phyloP scores from a whole-genome alignment of 2,329 filamentous ascomycete species.

The Pyricularia sp. region DNA sequence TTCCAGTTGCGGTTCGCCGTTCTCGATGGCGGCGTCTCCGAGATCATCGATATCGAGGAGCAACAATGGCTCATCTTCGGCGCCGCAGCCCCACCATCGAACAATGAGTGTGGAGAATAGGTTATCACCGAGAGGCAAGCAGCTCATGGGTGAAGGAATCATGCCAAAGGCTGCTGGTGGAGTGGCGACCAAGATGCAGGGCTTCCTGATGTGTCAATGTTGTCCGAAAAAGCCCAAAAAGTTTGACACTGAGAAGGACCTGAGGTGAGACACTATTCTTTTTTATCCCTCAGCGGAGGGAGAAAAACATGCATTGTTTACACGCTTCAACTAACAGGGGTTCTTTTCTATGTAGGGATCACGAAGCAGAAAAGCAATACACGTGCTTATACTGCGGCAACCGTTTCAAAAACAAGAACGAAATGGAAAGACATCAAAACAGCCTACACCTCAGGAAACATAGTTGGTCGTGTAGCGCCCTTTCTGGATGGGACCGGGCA shows the following conservation, averaged over 20 bases:
- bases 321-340: neutral
- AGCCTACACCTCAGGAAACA: slow-evolving; percentile 84
- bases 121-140: slow-evolving; percentile 28
- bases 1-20: slow-evolving; percentile 31
- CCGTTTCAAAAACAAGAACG: slow-evolving; percentile 98
- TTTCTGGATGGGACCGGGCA: slow-evolving; percentile 63
- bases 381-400: slow-evolving; percentile 86
- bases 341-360: slow-evolving; percentile 41
- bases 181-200: slow-evolving; percentile 34
- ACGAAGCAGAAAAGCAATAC: slow-evolving; percentile 94
- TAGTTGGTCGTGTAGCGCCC: slow-evolving; percentile 91
- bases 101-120: slow-evolving; percentile 28
- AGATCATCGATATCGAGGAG: slow-evolving; percentile 29
- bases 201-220: slow-evolving; percentile 67
- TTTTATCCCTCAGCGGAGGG: slow-evolving; percentile 22
- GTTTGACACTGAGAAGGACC: slow-evolving; percentile 71
- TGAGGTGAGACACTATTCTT: slow-evolving; percentile 35
- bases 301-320: neutral
- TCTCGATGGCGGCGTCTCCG: slow-evolving; percentile 37
- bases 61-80: slow-evolving; percentile 3
- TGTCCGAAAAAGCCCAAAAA: slow-evolving; percentile 96
- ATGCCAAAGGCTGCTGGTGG: slow-evolving; percentile 20
- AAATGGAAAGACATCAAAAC: slow-evolving; percentile 91
- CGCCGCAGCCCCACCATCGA: slow-evolving; percentile 25
- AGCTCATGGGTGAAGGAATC: slow-evolving; percentile 36